These are phyloP conservation scores for Aspergillus puulaauensis DNA, from an alignment of 2,329 filamentous ascomycete genomes.

Conservation along the genomic window DNA sequence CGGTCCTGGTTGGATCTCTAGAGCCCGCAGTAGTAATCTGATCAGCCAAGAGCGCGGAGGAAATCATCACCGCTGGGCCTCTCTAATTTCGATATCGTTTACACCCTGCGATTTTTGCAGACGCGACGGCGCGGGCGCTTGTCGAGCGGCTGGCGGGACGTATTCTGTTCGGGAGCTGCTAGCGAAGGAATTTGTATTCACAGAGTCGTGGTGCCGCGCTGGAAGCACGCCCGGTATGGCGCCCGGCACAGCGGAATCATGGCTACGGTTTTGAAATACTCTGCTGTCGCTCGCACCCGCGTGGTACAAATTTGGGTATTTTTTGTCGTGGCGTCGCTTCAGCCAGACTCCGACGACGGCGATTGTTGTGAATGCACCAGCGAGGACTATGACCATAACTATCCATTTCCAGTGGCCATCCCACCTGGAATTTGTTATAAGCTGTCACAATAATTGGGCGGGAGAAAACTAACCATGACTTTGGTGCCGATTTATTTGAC, in stretches of 20 bases:
- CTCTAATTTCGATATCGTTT: conserved; percentile 26
- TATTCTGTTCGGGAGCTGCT: conserved; percentile 30
- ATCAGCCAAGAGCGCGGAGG: neutral
- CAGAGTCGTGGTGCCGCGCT: conserved; percentile 14
- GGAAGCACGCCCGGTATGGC: conserved; percentile 15
- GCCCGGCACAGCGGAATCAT: conserved; percentile 16
- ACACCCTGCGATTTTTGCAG: conserved; percentile 22
- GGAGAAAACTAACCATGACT: conserved; percentile 27
- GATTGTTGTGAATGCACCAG: conserved; percentile 66
- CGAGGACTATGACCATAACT: conserved; percentile 73
- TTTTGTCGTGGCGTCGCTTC: conserved; percentile 71
- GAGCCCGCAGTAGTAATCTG: neutral
- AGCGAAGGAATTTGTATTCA: conserved; percentile 23
- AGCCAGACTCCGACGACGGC: conserved; percentile 69
- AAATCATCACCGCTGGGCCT: conserved; percentile 19
- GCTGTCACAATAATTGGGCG: neutral
- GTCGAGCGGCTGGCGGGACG: conserved; percentile 12
- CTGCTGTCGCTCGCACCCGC: conserved; percentile 24
- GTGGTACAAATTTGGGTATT: conserved; percentile 41
- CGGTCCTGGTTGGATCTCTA: neutral
- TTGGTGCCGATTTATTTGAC: conserved; percentile 2
- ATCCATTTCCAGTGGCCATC: conserved; percentile 75
- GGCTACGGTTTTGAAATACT: conserved; percentile 18
- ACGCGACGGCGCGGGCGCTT: conserved; percentile 18
- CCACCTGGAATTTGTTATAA: conserved; percentile 19